Evolutionary conservation across 495 filamentous ascomycete genomes (phyloP), one percentile per base, ranked within the genome.

Genomic region (Usnea hakonensis): DNA sequence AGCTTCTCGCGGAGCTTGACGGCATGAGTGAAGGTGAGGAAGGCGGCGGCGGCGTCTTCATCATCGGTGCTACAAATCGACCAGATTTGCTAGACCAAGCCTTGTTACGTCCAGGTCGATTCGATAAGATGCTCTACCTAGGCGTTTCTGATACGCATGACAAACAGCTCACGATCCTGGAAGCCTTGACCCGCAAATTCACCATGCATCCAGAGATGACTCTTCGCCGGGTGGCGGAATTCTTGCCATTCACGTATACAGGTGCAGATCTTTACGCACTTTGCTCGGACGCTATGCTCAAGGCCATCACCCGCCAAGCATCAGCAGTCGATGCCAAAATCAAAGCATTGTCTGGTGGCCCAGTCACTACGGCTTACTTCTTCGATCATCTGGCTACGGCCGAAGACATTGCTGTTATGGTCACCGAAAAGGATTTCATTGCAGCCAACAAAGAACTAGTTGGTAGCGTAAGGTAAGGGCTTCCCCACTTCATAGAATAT

Each of bases 121-220:
- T 98, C 70, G 94, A 98, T 71, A 98, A 97, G 82, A 97, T 97
- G 95, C 83, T 98, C 43, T 98, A 97, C 69, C 80, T 98, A 30
- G 94, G 94, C 16, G 89, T 98, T 2, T 92, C 90, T 30, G 94
- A 97, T 73, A 97, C 94, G 17, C 95, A 97, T 70, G 88, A 95
- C 13, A 97, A 97, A 77, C 94, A 98, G 74, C 81, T 90, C 54
- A 97, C 84, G 5, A 97, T 98, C 67, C 78, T 98, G 73, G 90
- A 97, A 73, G 94, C 94, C 11, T 75, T 98, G 65, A 97, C 94
- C 11, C 80, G 94, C 68, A 98, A 97, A 72, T 98, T 98, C 72
- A 86, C 86, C 23, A 85, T 97, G 57, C 75, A 87, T 66, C 88
- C 89, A 0, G 75, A 83, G 13, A 76, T 96, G 43, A 93, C 90